Conservation (phyloP, 352 stramenopile genomes). For the Pseudoperonospora humuli region DNA sequence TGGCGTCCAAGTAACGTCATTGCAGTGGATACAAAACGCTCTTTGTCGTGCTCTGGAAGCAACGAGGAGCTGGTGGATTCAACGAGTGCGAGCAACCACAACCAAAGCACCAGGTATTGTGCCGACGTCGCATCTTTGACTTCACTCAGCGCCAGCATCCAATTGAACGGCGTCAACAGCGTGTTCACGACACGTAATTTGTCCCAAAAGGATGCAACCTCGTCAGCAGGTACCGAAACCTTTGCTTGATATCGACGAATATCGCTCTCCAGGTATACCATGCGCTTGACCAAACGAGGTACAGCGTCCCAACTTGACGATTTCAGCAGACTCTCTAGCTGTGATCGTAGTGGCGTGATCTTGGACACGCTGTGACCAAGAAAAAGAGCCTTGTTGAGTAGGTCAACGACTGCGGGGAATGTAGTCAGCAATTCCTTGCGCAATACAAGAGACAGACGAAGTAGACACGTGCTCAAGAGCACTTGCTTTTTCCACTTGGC, state of each 20-base stretch:
- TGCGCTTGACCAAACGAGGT: constrained; percentile 16
- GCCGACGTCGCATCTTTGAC: constrained; percentile 25
- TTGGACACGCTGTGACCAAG: constrained; percentile 18
- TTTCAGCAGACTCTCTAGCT: constrained; percentile 5
- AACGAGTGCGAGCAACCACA: constrained; percentile 32
- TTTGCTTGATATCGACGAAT: constrained; percentile 16
- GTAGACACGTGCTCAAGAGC: constrained; percentile 22
- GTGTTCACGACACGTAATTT: constrained; percentile 25
- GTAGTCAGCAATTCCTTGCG: constrained; percentile 21
- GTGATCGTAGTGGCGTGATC: constrained; percentile 4
- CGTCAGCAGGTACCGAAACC: constrained; percentile 5
- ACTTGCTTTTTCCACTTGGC: background rate
- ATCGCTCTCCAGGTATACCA: constrained; percentile 21
- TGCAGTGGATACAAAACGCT: constrained; percentile 1
- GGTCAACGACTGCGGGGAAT: constrained; percentile 9
- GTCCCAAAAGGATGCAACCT: constrained; percentile 25
- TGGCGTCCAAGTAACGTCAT: constrained; percentile 10
- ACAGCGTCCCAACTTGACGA: constrained; percentile 13
- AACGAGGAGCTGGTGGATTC: constrained; percentile 3
- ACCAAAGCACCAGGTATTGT: constrained; percentile 40
- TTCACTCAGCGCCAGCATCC: constrained; percentile 35
- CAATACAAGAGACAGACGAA: constrained; percentile 24
- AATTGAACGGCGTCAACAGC: constrained; percentile 36
- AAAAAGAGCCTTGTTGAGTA: constrained; percentile 11
- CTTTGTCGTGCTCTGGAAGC: constrained; percentile 10